Evolutionary conservation across 192 early-diverging fungal genomes (phyloP), one percentile per base, ranked within the genome.

Genomic region (Gonapodya prolifera): DNA sequence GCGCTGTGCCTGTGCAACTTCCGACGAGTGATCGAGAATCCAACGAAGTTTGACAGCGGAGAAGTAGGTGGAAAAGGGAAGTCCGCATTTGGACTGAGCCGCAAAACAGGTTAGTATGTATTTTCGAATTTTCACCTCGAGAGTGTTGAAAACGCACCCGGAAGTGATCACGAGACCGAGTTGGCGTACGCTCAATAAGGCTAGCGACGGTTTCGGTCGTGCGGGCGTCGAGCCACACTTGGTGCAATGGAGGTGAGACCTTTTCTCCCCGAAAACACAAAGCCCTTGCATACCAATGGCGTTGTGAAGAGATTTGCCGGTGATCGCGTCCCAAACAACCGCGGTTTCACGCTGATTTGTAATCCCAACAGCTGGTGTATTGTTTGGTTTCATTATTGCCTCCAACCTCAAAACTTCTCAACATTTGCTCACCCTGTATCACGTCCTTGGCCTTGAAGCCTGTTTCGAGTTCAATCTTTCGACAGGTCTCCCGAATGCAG

Each of bases 271-370:
- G 32, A 16, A n/a, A 23, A n/a, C 23, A n/a, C 35, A 45, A n/a
- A 34, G 31, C 8, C 8, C 23, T n/a, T n/a, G 23, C 73, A 16
- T 23, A 80, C 78, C 80, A 80, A 96, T 92, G 30, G 95, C 95
- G 80, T 93, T 90, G 70, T 90, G 90, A 35, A 96, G 83, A 0
- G 91, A 92, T 77, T 89, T 79, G 69, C 96, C 96, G 1, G 94
- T 92, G 35, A 76, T 82, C 35, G 77, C 86, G 84, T 98, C 95
- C 94, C 95, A 98, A n/a, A 87, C 93, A 34, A 95, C 88, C 1
- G 91, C 89, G 0, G 96, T 98, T 80, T 98, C 96, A 79, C 96
- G 90, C 81, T 98, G 96, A 84, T 96, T 98, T 23, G 96, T 98
- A 77, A 98, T 92, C 0, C 96, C 96, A 29, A 98, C 88, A 30